phyloP scores from a whole-genome alignment of 148 eudicot genomes.

The Agrostemma githago region DNA sequence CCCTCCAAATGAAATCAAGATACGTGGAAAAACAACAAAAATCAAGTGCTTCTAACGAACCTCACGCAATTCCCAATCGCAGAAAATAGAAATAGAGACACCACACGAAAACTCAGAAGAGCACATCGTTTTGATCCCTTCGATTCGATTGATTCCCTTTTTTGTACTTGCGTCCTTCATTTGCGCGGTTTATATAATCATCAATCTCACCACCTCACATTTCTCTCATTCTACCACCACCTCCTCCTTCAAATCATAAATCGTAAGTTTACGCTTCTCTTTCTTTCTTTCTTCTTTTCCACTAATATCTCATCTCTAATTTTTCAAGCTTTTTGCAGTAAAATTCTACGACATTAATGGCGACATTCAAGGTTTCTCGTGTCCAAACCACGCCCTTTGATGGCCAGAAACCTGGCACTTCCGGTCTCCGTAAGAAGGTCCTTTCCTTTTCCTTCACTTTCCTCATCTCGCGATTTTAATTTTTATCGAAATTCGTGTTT shows the following conservation, averaged over 20 bases:
- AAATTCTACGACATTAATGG: constrained; percentile 35
- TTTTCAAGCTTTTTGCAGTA: background rate
- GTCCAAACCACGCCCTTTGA: constrained; percentile 61
- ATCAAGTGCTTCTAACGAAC: background rate
- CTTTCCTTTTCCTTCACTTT: background rate
- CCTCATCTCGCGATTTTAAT: background rate
- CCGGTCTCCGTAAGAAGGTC: constrained; percentile 61
- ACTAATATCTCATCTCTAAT: background rate
- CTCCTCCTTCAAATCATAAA: background rate
- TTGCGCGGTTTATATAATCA: background rate
- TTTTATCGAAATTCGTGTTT: too few relatives aligned
- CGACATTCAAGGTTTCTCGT: constrained; percentile 57
- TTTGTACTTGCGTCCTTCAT: background rate
- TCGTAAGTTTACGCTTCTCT: background rate
- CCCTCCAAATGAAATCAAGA: too few relatives aligned
- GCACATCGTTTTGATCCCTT: background rate
- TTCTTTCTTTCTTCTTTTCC: background rate
- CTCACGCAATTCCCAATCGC: background rate
- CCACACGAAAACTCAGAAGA: background rate
- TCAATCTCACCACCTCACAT: background rate
- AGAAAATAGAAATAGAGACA: background rate
- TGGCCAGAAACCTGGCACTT: constrained; percentile 93
- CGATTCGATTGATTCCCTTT: background rate
- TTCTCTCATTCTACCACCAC: background rate
- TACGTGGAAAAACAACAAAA: background rate